Base-by-base conservation (phyloP, 2,329 filamentous ascomycete genomes). In the Paracamarosporium sp. region DNA sequence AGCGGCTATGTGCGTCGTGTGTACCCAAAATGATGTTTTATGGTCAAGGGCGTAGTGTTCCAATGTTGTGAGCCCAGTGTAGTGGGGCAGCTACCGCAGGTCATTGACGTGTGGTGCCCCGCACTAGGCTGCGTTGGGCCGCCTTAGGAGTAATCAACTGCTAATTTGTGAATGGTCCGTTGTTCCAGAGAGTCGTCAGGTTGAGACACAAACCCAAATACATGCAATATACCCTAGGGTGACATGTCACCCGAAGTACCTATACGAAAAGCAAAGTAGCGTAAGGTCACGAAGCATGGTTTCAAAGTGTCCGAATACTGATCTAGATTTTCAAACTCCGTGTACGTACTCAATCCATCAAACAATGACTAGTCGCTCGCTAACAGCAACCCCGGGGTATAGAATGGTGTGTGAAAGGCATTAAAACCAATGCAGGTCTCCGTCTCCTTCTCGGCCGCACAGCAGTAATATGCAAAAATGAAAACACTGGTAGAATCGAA, bases 41-140 rank as follows among this genome's bases (percentile, higher is more conserved):
- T 43, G 50, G 41, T 44, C 20, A 12, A 33, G 30, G 28, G 28
- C 13, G 28, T 25, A 30, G 33, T 20, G 52, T 53, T 36, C 24
- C 46, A 31, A 45, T 38, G 46, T 38, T 45, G 44, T 41, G 44
- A 57, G 46, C 36, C 43, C 20, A 9, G 15, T 20, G 35, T 43
- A 36, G 46, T 56, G 52, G 53, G 53, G 53, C 36, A 56, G 54
- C 56, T 46, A 55, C 47, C 24, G 31, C 28, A 40, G 20, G n/a
- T 61, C 47, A 55, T 61, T 65, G 60, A 63, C 60, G 58, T 62
- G 50, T 61, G 55, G 48, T 62, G 61, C 64, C 68, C 68, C 66
- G 60, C 67, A 48, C 57, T 66, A 62, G 55, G 40, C 31, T 28
- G 8, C 7, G n/a, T 40, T 24, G 20, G 20, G 36, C 36, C n/a